Evolutionary conservation across 148 eudicot species (phyloP), one percentile per base, ranked within the genome.

Genomic region (Limonium bicolor): DNA sequence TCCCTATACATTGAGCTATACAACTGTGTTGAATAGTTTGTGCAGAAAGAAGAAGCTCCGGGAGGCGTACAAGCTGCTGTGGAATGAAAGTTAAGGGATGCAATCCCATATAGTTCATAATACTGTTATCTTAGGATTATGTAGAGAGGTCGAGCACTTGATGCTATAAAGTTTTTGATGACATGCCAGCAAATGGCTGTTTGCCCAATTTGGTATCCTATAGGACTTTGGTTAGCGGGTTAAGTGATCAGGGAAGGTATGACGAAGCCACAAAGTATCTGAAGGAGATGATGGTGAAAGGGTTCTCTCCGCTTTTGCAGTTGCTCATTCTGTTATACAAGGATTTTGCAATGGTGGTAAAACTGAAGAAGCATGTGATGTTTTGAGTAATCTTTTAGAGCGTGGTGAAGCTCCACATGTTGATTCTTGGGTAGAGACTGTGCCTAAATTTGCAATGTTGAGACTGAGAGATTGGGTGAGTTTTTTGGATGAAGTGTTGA

Each of bases 1-100:
- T 78, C 27, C 96, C 96, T 94, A 87, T 64, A 56, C 80, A 0
- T 62, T 78, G 66, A 82, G 80, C 41, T 87, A 87, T 18, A 78
- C 85, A 8, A 73, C 88, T 5, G 66, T 86, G 46, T 64, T 86
- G 74, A 86, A 86, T 54, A 78, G 94, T 59, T 68, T 86, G 69
- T 86, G 96, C 55, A 71, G 94, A 82, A 86, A 86, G 56, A 82
- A 65, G 78, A 59, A 73, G 68, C 74, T 82, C 14, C n/a, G 34
- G 37, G 96, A 86, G 73, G 96, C 96, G 15, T 86, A 86, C 56
- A 86, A 86, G 85, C 68, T 86, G 58, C 58, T 86, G 94, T 54
- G 56, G 96, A 61, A 86, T 86, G 94, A 82, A 73, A 56, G 76
- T 86, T 29, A 82, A 78, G 55, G 96, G 96, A 13, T 86, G 96